A percentile compares a stretch with the other conserved stretches of the same genome.
Evolutionary conservation across 2,329 filamentous ascomycete genomes (phyloP).

Genomic region (Cordyceps fumosorosea): DNA sequence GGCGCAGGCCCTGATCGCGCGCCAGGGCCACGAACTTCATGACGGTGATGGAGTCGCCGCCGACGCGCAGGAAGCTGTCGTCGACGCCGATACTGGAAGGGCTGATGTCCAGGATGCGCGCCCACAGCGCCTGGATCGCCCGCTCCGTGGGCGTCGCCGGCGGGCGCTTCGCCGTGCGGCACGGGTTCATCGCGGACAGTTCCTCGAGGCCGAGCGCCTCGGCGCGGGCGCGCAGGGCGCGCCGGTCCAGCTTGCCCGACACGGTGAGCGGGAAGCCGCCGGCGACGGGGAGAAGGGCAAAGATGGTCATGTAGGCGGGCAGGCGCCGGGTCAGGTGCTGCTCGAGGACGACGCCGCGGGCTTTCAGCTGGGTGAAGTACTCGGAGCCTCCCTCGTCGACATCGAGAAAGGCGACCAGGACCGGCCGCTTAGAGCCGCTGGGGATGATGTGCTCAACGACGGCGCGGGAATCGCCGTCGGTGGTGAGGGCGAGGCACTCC

Average conservation of each 20-base stretch:
- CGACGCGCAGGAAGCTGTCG: conserved; percentile 40
- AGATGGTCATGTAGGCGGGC: conserved; percentile 33
- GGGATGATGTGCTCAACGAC: conserved; percentile 43
- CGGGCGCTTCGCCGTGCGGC: conserved; percentile 20
- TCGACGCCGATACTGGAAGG: conserved; percentile 27
- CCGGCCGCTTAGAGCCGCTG: conserved; percentile 30
- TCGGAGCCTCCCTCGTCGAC: background rate
- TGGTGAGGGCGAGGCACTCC: no score
- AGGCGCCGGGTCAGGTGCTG: background rate
- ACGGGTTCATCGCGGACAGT: conserved; percentile 23
- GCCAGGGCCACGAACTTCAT: conserved; percentile 20
- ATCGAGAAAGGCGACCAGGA: conserved; percentile 34
- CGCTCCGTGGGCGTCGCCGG: conserved; percentile 31
- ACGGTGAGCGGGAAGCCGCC: conserved; percentile 32
- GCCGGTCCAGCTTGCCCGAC: conserved; percentile 39
- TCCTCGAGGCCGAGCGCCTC: conserved; percentile 30
- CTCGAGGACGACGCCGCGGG: conserved; percentile 17
- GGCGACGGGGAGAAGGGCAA: conserved; percentile 33
- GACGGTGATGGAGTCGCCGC: conserved; percentile 29
- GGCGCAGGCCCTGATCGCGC: conserved; percentile 15
- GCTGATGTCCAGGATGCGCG: conserved; percentile 27
- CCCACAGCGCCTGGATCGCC: conserved; percentile 31
- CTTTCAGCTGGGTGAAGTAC: conserved; percentile 19
- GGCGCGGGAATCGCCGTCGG: conserved; percentile 29
- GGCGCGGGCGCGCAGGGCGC: conserved; percentile 33